A percentile compares a stretch with the other conserved stretches of the same genome.
Evolutionary conservation across 257 asterid species (phyloP).

Genomic region (Apocynum venetum): DNA sequence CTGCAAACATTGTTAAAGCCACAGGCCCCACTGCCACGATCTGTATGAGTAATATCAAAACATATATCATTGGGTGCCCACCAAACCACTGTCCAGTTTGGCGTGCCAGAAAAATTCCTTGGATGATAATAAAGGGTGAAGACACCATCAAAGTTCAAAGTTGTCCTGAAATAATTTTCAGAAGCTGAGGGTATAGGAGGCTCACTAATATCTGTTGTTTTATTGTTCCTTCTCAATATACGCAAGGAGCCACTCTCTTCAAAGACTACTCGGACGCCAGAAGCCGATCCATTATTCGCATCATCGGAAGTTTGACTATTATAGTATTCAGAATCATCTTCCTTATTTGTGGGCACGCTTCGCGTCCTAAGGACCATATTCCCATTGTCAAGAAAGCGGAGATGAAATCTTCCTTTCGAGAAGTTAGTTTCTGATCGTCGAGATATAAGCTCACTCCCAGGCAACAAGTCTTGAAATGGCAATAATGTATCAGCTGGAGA

Average conservation of each 20-base stretch:
- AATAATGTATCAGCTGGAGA: slow-evolving; percentile 33
- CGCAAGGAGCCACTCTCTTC: slow-evolving; percentile 24
- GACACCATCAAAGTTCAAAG: slow-evolving; percentile 48
- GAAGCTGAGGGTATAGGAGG: slow-evolving; percentile 21
- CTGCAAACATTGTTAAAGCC: slow-evolving; percentile 54
- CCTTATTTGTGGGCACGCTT: slow-evolving; percentile 18
- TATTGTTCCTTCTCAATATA: slow-evolving; percentile 25
- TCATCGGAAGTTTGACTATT: slow-evolving; percentile 24
- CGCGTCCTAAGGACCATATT: slow-evolving; percentile 33
- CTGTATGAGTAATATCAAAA: neutral
- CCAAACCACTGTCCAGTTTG: slow-evolving; percentile 26
- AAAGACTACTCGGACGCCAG: slow-evolving; percentile 37
- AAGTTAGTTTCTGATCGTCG: slow-evolving; percentile 25
- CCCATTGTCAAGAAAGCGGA: slow-evolving; percentile 30
- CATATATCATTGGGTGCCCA: slow-evolving; percentile 44
- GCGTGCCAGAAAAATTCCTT: slow-evolving; percentile 14
- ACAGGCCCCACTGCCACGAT: slow-evolving; percentile 53
- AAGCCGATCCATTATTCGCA: slow-evolving; percentile 3
- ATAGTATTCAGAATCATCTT: slow-evolving; percentile 37
- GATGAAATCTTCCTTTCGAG: slow-evolving; percentile 43
- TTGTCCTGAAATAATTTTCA: slow-evolving; percentile 35
- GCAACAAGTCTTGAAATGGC: slow-evolving; percentile 25
- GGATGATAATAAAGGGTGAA: slow-evolving; percentile 41
- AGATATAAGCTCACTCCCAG: slow-evolving; percentile 11
- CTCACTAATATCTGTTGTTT: neutral